phyloP scores from a whole-genome alignment of 441 rosid species.

The Dalechampia spathulata region DNA sequence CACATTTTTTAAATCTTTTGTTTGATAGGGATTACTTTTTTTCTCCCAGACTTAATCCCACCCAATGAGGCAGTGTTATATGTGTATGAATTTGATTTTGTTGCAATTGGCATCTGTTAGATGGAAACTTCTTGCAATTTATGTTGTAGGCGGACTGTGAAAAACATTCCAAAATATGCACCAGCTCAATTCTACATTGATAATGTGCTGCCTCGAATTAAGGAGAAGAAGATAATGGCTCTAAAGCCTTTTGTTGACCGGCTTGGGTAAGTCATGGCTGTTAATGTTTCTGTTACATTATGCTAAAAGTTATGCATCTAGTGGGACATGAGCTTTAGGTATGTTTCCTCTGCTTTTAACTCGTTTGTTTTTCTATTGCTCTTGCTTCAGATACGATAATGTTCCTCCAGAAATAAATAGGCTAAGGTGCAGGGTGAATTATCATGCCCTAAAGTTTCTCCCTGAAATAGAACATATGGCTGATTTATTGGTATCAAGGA shows the following conservation, averaged over 20 bases:
- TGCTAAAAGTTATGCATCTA: conserved; percentile 12
- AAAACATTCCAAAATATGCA: conserved; percentile 98
- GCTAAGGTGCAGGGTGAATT: conserved; percentile 96
- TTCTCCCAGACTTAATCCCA: background rate
- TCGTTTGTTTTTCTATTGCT: conserved; percentile 14
- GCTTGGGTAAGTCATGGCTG: conserved; percentile 60
- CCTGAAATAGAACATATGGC: conserved; percentile 93
- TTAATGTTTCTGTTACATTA: background rate
- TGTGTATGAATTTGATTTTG: background rate
- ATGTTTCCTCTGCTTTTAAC: conserved; percentile 1
- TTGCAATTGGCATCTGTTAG: conserved; percentile 7
- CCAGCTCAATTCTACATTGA: conserved; percentile 94
- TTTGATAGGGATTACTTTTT: background rate
- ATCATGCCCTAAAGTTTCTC: conserved; percentile 95
- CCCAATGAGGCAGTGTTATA: background rate
- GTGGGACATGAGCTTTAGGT: conserved; percentile 1
- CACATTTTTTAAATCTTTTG: background rate
- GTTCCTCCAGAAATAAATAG: conserved; percentile 96
- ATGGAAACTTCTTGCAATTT: conserved; percentile 8
- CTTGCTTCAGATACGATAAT: conserved; percentile 72
- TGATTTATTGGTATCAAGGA: conserved; percentile 75
- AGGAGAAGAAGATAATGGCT: conserved; percentile 98
- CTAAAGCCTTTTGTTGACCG: conserved; percentile 98
- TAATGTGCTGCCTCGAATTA: conserved; percentile 91
- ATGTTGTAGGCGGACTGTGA: conserved; percentile 77